Base-by-base conservation (phyloP, 2,329 filamentous ascomycete genomes). In the Ploettnerulaceae sp. region DNA sequence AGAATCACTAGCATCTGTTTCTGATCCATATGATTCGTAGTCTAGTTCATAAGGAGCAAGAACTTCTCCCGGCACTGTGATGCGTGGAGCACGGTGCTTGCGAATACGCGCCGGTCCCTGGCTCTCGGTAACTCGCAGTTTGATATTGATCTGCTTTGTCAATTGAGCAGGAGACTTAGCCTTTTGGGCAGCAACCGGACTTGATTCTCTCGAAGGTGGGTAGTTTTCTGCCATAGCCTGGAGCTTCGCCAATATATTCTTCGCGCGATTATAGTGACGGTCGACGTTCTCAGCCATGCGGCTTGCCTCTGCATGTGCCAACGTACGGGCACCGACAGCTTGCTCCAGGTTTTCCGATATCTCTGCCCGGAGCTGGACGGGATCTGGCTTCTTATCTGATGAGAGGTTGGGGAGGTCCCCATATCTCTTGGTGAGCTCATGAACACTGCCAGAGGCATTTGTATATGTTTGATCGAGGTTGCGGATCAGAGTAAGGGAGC, bases 41-140 rank as follows among this genome's bases (percentile, higher is more conserved):
- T 81, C 77, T 18, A 82, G 65, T 45, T 84, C 80, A 57, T 82
- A 82, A 0, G 80, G 80, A 1, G 80, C 79, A 36, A 83, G 68
- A 7, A 84, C 80, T 60, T 84, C 79, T 34, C 80, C 80, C 1
- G 80, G 80, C 8, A 84, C 78, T 1, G 79, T 83, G 35, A 84
- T 82, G 32, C 76, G 71, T 5, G 79, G 77, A 4, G 75, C 70
- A 24, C 61, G 59, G 49, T 56, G 59, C 38, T 60, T 62, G 11
- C 57, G 57, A 17, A 61, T 45, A 29, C 49, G 49, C 22, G 33
- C 36, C 15, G 35, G 38, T 7, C 51, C 25, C 64, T 65, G 11
- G 66, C 73, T 14, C 70, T 68, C 24, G 68, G 29, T 67, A 24
- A 68, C 47, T 24, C 72, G 71, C 38, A 71, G 57, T 5, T 69